A percentile compares a stretch with the other conserved stretches of the same genome.
phyloP scores from a whole-genome alignment of 2,329 filamentous ascomycete species.

The Thelonectria rubi region DNA sequence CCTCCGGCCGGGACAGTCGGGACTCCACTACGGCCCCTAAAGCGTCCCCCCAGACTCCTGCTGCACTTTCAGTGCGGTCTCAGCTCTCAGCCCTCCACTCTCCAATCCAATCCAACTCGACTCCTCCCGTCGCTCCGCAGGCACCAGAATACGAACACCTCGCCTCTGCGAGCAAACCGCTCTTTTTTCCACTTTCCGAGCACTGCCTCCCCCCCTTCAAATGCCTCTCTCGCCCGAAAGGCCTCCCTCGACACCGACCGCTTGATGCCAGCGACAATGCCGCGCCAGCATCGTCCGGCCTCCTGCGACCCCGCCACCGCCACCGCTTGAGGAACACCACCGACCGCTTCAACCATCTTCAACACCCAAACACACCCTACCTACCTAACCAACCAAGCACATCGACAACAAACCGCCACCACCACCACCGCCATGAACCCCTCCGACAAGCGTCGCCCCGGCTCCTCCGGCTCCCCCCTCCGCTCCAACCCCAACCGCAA shows the following conservation, averaged over 20 bases:
- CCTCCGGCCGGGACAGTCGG: background rate
- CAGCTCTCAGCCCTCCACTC: slow-evolving; percentile 23
- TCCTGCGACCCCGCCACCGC: slow-evolving; percentile 37
- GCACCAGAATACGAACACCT: slow-evolving; percentile 4
- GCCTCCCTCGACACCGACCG: slow-evolving; percentile 6
- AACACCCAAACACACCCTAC: slow-evolving; percentile 5
- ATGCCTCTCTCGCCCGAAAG: background rate
- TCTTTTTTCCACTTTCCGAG: background rate
- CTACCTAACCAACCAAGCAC: background rate
- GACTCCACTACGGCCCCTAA: slow-evolving; percentile 28
- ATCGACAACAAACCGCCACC: background rate
- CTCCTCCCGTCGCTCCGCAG: background rate
- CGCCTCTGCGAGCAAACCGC: background rate
- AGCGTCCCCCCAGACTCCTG: slow-evolving; percentile 1
- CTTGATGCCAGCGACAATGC: slow-evolving; percentile 44
- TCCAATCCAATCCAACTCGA: no score
- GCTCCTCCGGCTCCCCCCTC: slow-evolving; percentile 34
- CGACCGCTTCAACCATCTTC: slow-evolving; percentile 18
- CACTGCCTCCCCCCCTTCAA: slow-evolving; percentile 9
- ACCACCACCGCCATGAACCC: slow-evolving; percentile 47
- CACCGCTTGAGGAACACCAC: slow-evolving; percentile 38
- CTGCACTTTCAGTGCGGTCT: no score
- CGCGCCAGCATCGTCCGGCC: slow-evolving; percentile 41
- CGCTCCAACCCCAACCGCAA: slow-evolving; percentile 43
- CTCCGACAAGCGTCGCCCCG: slow-evolving; percentile 56